Percentiles rank a stretch among this genome's conserved stretches.
Evolutionary conservation across 768 basidiomycete species (phyloP).

Genomic region (Tylopilus cervinicoccineus): DNA sequence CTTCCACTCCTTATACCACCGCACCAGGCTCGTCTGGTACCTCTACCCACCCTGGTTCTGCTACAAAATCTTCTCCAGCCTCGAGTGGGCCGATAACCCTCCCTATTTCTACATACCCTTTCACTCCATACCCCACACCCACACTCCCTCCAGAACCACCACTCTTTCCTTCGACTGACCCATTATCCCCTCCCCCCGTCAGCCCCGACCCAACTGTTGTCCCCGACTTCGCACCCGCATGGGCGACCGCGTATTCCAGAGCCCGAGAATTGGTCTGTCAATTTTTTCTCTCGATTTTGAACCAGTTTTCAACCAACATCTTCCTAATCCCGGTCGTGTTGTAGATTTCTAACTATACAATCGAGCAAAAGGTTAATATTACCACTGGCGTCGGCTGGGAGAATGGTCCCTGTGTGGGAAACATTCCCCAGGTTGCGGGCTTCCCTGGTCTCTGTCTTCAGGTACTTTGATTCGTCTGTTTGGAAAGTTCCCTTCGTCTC

Average conservation of each 20-base stretch:
- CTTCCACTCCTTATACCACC: constrained; percentile 2
- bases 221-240: constrained; percentile 48
- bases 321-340: not conserved
- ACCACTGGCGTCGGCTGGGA: constrained; percentile 54
- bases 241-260: constrained; percentile 56
- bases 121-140: constrained; percentile 61
- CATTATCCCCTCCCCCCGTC: constrained; percentile 53
- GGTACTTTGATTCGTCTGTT: constrained; percentile 29
- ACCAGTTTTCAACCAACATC: not conserved
- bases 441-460: constrained; percentile 75
- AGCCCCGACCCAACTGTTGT: constrained; percentile 35
- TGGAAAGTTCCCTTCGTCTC: not conserved
- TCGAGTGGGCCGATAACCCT: constrained; percentile 27
- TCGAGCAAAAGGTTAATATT: constrained; percentile 63
- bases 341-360: constrained; percentile 46
- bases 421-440: constrained; percentile 48
- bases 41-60: not conserved
- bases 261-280: constrained; percentile 48
- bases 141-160: constrained; percentile 49
- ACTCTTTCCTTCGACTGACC: constrained; percentile 52
- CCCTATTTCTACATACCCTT: constrained; percentile 41
- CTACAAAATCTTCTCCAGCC: constrained; percentile 5
- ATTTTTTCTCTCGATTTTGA: not conserved
- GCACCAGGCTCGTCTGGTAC: not conserved
- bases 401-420: constrained; percentile 67